These are phyloP conservation scores for Teunomyces panamensis DNA, from an alignment of 805 yeast genomes.

Conservation along the genomic window DNA sequence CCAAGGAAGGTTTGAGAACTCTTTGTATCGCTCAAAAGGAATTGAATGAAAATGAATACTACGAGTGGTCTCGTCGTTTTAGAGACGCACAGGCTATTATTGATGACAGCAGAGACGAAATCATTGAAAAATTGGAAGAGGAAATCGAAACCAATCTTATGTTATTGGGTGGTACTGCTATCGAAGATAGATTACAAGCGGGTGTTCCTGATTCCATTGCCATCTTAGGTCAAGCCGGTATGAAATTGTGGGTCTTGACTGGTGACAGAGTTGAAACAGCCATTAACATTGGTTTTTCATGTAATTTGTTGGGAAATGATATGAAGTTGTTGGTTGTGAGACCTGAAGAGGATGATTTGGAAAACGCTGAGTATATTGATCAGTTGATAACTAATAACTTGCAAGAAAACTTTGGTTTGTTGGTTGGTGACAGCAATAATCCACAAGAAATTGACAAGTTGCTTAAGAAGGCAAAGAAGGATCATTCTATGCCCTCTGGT, in stretches of 20 bases:
- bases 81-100: constrained; percentile 56
- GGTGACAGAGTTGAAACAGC: constrained; percentile 92
- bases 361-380: constrained; percentile 34
- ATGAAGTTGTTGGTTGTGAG: constrained; percentile 72
- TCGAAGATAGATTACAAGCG: constrained; percentile 80
- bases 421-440: constrained; percentile 27
- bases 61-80: constrained; percentile 54
- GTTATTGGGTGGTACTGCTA: constrained; percentile 80
- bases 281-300: constrained; percentile 81
- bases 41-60: constrained; percentile 43
- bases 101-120: constrained; percentile 55
- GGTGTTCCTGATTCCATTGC: constrained; percentile 85
- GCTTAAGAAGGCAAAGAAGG: constrained; percentile 45
- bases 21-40: constrained; percentile 64
- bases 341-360: constrained; percentile 40
- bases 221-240: constrained; percentile 69
- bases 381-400: constrained; percentile 46
- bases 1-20: constrained; percentile 77
- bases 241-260: constrained; percentile 81
- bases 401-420: constrained; percentile 43
- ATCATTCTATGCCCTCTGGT: constrained; percentile 67
- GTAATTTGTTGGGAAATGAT: constrained; percentile 70
- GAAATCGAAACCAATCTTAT: constrained; percentile 63
- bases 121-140: constrained; percentile 51
- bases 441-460: constrained; percentile 31